Percentiles rank a stretch among this genome's conserved stretches.
These are phyloP conservation scores for Pulicaria dysenterica DNA, from an alignment of 129 eudicot species.

Conservation along the genomic window DNA sequence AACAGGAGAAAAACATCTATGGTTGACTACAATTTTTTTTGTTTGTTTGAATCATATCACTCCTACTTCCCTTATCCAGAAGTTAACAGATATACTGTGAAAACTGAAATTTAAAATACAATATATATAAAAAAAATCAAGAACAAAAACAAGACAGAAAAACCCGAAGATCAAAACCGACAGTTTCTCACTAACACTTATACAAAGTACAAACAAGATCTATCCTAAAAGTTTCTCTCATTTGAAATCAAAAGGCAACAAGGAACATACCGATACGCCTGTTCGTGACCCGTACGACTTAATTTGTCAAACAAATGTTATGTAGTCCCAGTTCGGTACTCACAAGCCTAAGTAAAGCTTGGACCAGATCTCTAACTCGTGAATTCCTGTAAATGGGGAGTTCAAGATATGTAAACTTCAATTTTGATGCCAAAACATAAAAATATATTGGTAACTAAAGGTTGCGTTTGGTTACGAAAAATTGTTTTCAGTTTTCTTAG, in stretches of 20 bases:
- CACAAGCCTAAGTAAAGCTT: constrained; percentile 69
- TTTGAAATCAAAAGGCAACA: neutral
- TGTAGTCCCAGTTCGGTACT: constrained; percentile 62
- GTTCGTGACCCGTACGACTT: neutral
- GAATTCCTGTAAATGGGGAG: constrained; percentile 63
- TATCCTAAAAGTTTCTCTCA: constrained; percentile 17
- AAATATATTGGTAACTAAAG: neutral
- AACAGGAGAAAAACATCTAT: neutral
- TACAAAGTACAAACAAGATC: constrained; percentile 30
- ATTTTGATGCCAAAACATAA: neutral
- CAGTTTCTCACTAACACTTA: constrained; percentile 15
- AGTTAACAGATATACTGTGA: constrained; percentile 24
- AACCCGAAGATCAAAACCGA: constrained; percentile 28
- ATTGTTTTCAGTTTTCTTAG: no score
- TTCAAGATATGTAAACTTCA: constrained; percentile 1
- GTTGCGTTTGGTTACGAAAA: no score
- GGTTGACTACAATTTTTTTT: neutral
- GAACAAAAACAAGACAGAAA: neutral
- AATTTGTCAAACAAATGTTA: constrained; percentile 38
- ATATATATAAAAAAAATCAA: neutral
- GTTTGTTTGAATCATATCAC: constrained; percentile 9
- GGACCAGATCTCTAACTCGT: constrained; percentile 85
- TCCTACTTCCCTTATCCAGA: constrained; percentile 18
- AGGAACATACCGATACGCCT: constrained; percentile 12
- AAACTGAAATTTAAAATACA: constrained; percentile 19